Evolutionary conservation across 768 basidiomycete genomes (phyloP).

Genomic region (Leucocoprinus sp.): DNA sequence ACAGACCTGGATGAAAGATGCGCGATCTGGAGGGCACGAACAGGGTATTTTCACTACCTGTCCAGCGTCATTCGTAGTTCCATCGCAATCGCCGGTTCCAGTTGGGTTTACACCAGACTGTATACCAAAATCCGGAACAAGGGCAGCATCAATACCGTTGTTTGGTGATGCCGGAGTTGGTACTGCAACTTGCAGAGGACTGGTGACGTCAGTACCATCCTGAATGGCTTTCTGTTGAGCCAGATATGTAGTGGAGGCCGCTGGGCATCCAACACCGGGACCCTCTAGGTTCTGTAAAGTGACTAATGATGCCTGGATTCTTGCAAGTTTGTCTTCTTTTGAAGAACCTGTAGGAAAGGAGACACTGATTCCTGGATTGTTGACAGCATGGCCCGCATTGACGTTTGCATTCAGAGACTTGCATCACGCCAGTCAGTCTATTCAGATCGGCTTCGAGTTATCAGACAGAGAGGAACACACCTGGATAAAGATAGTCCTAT

Average conservation of each 20-base stretch:
- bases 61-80: slow-evolving; percentile 43
- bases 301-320: slow-evolving; percentile 50
- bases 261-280: slow-evolving; percentile 62
- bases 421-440: neutral
- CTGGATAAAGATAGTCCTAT: slow-evolving; percentile 39
- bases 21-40: slow-evolving; percentile 51
- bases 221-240: slow-evolving; percentile 32
- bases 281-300: slow-evolving; percentile 69
- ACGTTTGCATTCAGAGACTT: slow-evolving; percentile 47
- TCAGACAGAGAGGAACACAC: slow-evolving; percentile 23
- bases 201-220: slow-evolving; percentile 19
- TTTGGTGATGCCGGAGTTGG: slow-evolving; percentile 9
- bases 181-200: slow-evolving; percentile 21
- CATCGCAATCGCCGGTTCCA: slow-evolving; percentile 67
- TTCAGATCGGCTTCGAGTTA: neutral
- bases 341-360: slow-evolving; percentile 59
- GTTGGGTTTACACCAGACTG: slow-evolving; percentile 52
- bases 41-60: slow-evolving; percentile 58
- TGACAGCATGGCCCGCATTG: slow-evolving; percentile 51
- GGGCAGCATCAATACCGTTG: slow-evolving; percentile 37
- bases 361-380: slow-evolving; percentile 47
- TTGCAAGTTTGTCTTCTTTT: slow-evolving; percentile 42
- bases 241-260: slow-evolving; percentile 51
- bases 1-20: slow-evolving; percentile 41
- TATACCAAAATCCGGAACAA: slow-evolving; percentile 54